phyloP scores from a whole-genome alignment of 306 rosid genomes.

The Prunus persica region DNA sequence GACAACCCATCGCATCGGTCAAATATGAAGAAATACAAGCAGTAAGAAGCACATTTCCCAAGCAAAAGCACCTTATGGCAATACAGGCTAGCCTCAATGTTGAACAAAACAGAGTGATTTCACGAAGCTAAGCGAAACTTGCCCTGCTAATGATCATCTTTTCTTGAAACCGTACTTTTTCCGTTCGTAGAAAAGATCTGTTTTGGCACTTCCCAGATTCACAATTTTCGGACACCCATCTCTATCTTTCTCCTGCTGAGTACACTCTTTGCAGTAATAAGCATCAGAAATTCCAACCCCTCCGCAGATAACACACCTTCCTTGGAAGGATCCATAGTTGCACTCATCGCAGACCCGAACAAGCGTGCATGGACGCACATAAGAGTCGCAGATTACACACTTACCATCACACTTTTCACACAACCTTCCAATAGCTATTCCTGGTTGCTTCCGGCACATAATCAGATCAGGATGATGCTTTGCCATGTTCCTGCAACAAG shows the following conservation, averaged over 20 bases:
- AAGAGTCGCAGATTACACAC: constrained; percentile 85
- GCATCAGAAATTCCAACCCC: constrained; percentile 95
- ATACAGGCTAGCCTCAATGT: background rate
- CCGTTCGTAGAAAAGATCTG: constrained; percentile 84
- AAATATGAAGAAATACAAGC: background rate
- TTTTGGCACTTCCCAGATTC: constrained; percentile 88
- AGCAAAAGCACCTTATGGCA: background rate
- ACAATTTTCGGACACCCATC: constrained; percentile 98
- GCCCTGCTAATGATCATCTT: constrained; percentile 41
- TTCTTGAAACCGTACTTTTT: constrained; percentile 96
- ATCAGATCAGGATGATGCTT: constrained; percentile 97
- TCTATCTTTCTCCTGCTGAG: constrained; percentile 97
- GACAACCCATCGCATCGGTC: too few species aligned
- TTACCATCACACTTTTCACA: constrained; percentile 91
- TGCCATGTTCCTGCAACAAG: constrained; percentile 43
- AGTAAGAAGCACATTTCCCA: background rate
- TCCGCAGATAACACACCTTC: constrained; percentile 90
- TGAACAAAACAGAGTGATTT: background rate
- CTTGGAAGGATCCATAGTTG: constrained; percentile 83
- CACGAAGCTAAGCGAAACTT: background rate
- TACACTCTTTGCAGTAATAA: constrained; percentile 96
- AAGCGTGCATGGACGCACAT: constrained; percentile 86
- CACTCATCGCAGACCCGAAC: constrained; percentile 87
- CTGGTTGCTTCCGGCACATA: constrained; percentile 93
- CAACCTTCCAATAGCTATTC: constrained; percentile 82